Percentiles rank a stretch among this genome's conserved stretches.
Conservation (phyloP, 2,329 filamentous ascomycete species). For the Cladosporium phlei region DNA sequence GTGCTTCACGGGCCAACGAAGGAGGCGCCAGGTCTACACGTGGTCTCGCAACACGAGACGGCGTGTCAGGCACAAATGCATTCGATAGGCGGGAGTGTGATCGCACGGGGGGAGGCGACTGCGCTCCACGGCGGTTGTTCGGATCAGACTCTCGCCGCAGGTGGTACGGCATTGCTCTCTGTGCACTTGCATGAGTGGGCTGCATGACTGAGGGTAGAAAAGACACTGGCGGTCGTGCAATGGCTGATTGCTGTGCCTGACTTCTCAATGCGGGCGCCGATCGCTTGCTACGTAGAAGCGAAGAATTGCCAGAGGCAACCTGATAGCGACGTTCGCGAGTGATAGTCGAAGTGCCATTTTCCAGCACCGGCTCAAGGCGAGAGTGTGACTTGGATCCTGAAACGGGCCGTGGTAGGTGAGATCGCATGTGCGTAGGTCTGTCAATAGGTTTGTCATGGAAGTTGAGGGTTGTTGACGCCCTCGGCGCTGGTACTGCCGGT, state of each 20-base stretch:
- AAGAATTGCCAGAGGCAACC: conserved; percentile 49
- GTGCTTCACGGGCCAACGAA: conserved; percentile 47
- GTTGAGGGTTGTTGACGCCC: conserved; percentile 76
- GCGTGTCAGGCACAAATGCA: conserved; percentile 46
- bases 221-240: conserved; percentile 54
- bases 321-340: conserved; percentile 55
- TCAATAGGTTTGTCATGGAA: conserved; percentile 71
- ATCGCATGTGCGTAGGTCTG: conserved; percentile 40
- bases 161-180: conserved; percentile 56
- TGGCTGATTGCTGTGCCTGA: conserved; percentile 23
- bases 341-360: conserved; percentile 72
- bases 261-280: conserved; percentile 56
- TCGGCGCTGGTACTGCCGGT: conserved; percentile 62
- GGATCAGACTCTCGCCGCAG: conserved; percentile 80
- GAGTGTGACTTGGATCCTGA: conserved; percentile 49
- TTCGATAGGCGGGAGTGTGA: conserved; percentile 46
- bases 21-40: conserved; percentile 44
- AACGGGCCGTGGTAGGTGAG: conserved; percentile 74
- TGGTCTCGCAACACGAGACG: conserved; percentile 38
- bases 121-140: conserved; percentile 34
- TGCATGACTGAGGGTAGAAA: conserved; percentile 74
- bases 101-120: conserved; percentile 43
- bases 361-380: conserved; percentile 85
- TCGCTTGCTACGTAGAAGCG: conserved; percentile 55
- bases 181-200: conserved; percentile 73